Conservation (phyloP, 305 asterid species). For the Andrographis paniculata region DNA sequence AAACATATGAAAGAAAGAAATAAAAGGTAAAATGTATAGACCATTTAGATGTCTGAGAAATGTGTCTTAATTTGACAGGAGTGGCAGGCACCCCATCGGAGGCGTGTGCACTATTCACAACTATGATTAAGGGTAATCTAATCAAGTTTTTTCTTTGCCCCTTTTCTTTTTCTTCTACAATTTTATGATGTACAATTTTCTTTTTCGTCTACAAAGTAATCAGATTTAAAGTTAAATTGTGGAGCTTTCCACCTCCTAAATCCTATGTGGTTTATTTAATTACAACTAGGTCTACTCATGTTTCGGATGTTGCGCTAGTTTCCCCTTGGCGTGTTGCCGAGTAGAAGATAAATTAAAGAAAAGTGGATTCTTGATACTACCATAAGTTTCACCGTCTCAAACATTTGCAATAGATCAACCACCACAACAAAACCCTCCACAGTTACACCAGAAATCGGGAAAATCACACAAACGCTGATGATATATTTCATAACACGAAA, state of each 20-base stretch:
- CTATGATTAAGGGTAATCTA: neutral
- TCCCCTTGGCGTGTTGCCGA: neutral
- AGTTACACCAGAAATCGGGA: neutral
- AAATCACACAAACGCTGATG: neutral
- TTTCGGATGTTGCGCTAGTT: conserved; percentile 1
- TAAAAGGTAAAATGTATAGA: too few relatives aligned
- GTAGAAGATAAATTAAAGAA: neutral
- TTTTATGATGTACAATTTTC: too few relatives aligned
- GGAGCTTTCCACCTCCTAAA: neutral
- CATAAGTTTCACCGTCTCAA: neutral
- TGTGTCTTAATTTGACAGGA: too few relatives aligned
- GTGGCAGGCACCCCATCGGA: too few relatives aligned
- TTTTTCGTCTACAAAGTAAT: too few relatives aligned
- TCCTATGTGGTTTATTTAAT: neutral
- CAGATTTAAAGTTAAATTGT: conserved; percentile 6
- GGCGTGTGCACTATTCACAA: too few relatives aligned
- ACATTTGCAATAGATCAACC: neutral
- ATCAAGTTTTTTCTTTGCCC: neutral
- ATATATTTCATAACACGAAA: too few relatives aligned
- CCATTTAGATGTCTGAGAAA: too few relatives aligned
- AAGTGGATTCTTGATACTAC: neutral
- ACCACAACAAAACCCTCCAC: conserved; percentile 1
- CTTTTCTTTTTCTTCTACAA: neutral
- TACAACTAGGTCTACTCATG: neutral
- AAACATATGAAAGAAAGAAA: too few relatives aligned